A percentile compares a stretch with the other conserved stretches of the same genome.
phyloP scores from a whole-genome alignment of 805 yeast genomes.

The Ogataea minuta region DNA sequence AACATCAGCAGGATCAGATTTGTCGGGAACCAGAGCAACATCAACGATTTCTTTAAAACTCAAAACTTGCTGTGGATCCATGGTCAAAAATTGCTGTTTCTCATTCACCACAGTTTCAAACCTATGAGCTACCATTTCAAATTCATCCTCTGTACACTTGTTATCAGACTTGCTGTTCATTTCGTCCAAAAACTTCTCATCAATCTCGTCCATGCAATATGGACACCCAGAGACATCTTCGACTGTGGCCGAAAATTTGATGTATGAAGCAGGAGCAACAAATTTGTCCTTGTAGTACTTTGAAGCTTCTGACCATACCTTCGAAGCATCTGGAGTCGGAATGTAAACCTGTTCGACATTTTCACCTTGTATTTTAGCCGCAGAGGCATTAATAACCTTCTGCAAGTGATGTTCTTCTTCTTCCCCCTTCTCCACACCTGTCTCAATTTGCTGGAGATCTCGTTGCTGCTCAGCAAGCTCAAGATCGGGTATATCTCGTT shows the following conservation, averaged over 20 bases:
- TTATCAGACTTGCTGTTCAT: slow-evolving; percentile 39
- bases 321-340: slow-evolving; percentile 95
- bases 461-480: slow-evolving; percentile 81
- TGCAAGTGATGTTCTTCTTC: slow-evolving; percentile 96
- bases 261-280: slow-evolving; percentile 71
- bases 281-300: slow-evolving; percentile 70
- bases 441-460: slow-evolving; percentile 85
- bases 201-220: slow-evolving; percentile 88
- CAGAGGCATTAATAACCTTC: slow-evolving; percentile 81
- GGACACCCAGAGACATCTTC: slow-evolving; percentile 88
- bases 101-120: slow-evolving; percentile 74
- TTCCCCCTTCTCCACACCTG: slow-evolving; percentile 97
- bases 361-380: slow-evolving; percentile 57
- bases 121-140: slow-evolving; percentile 71
- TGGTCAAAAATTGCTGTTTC: slow-evolving; percentile 82
- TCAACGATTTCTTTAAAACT: slow-evolving; percentile 66
- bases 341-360: slow-evolving; percentile 65
- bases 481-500: slow-evolving; percentile 74
- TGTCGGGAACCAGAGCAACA: slow-evolving; percentile 42
- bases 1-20: slow-evolving; percentile 54
- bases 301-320: slow-evolving; percentile 72
- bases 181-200: slow-evolving; percentile 60
- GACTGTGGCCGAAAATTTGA: slow-evolving; percentile 90
- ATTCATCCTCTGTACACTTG: slow-evolving; percentile 74
- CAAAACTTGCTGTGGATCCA: slow-evolving; percentile 79